These are phyloP conservation scores for Pichia gijzeniarum DNA, from an alignment of 805 yeast genomes.

Conservation along the genomic window DNA sequence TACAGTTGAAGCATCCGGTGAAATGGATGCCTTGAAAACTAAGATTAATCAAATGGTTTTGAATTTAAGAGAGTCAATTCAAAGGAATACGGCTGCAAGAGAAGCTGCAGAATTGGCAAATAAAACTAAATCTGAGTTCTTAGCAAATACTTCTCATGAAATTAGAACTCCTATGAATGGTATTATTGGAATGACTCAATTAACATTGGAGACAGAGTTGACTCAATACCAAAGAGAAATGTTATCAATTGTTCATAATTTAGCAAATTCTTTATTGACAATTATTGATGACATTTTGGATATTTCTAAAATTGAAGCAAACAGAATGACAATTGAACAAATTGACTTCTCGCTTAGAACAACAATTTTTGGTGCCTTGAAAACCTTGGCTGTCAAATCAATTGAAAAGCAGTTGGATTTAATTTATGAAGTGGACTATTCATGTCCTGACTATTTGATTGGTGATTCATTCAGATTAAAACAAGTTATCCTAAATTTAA, in stretches of 20 bases:
- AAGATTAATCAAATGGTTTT: conserved; percentile 77
- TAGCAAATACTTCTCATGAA: conserved; percentile 85
- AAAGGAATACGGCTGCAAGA: conserved; percentile 87
- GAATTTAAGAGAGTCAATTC: conserved; percentile 80
- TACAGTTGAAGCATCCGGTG: conserved; percentile 89
- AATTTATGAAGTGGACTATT: conserved; percentile 74
- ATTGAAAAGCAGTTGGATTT: conserved; percentile 79
- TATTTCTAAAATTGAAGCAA: conserved; percentile 90
- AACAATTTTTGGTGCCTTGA: conserved; percentile 84
- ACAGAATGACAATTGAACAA: conserved; percentile 87
- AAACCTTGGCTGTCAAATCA: conserved; percentile 84
- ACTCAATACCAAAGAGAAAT: conserved; percentile 90
- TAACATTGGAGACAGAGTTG: conserved; percentile 80
- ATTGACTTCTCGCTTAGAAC: conserved; percentile 82
- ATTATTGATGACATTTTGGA: conserved; percentile 87
- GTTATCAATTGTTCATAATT: conserved; percentile 82
- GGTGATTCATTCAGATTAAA: conserved; percentile 87
- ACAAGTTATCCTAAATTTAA: conserved; percentile 79
- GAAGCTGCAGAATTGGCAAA: conserved; percentile 92
- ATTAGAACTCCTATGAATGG: conserved; percentile 91
- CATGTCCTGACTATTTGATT: conserved; percentile 79
- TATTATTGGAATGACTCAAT: conserved; percentile 87
- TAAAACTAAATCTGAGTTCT: conserved; percentile 81
- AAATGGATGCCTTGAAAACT: conserved; percentile 69
- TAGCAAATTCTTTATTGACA: conserved; percentile 78